Evolutionary conservation across 192 early-diverging fungal genomes (phyloP).

Genomic region (Rhizophagus clarus): DNA sequence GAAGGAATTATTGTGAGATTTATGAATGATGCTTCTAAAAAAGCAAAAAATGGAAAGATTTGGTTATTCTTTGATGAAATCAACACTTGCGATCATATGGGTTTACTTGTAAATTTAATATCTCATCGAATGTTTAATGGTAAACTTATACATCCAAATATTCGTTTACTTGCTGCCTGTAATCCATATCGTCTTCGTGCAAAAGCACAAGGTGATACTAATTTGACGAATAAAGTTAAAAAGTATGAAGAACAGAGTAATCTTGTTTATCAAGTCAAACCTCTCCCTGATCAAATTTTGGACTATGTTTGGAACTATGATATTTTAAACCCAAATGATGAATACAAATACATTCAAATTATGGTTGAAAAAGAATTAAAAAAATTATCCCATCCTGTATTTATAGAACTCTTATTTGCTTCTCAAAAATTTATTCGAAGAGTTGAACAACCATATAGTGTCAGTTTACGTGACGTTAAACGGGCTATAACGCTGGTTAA

Average conservation of each 20-base stretch:
- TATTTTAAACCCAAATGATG: no score
- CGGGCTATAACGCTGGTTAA: not conserved
- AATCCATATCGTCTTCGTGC: no score
- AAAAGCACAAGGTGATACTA: no score
- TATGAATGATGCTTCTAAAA: no score
- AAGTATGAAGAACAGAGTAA: no score
- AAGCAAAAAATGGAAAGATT: no score
- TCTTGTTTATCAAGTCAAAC: constrained; percentile 1
- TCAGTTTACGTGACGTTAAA: constrained; percentile 24
- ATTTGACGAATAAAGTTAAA: not conserved
- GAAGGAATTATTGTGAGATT: no score
- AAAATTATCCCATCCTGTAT: not conserved
- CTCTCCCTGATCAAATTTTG: not conserved
- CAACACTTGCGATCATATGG: no score
- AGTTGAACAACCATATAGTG: constrained; percentile 4
- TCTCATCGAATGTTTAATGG: no score
- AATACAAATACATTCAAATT: not conserved
- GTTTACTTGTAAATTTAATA: no score
- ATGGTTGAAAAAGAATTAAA: no score
- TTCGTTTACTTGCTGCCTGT: not conserved
- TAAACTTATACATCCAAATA: constrained; percentile 5
- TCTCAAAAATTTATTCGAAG: constrained; percentile 25
- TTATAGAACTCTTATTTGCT: not conserved
- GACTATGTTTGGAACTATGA: not conserved
- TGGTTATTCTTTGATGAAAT: no score